Evolutionary conservation across 192 early-diverging fungal species (phyloP).

Genomic region (Coemansia sp.): DNA sequence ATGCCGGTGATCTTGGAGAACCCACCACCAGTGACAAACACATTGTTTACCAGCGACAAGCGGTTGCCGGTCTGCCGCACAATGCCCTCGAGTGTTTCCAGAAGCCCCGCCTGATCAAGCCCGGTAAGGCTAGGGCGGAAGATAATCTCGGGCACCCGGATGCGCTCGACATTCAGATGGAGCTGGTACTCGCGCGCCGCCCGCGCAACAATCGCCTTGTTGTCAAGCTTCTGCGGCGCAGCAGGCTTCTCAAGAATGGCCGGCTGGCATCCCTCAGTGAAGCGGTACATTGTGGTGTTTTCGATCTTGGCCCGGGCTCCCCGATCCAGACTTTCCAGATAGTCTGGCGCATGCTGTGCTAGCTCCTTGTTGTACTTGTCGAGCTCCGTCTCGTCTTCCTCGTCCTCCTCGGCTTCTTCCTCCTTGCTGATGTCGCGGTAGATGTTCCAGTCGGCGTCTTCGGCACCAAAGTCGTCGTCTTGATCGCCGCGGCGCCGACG

Average conservation of each 20-base stretch:
- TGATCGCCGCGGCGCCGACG: constrained; percentile 47
- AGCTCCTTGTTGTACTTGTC: constrained; percentile 69
- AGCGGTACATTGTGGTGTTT: constrained; percentile 70
- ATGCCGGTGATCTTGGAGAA: constrained; percentile 60
- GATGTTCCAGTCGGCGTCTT: constrained; percentile 89
- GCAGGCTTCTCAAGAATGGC: constrained; percentile 58
- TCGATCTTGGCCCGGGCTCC: constrained; percentile 60
- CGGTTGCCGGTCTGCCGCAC: constrained; percentile 37
- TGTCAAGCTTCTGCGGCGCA: constrained; percentile 39
- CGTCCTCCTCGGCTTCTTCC: constrained; percentile 76
- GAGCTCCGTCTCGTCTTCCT: constrained; percentile 66
- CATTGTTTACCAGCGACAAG: constrained; percentile 43
- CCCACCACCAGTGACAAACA: constrained; percentile 79
- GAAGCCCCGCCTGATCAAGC: constrained; percentile 81
- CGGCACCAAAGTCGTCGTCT: constrained; percentile 91
- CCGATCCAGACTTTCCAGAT: constrained; percentile 67
- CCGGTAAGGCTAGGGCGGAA: constrained; percentile 86
- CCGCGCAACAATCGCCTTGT: constrained; percentile 37
- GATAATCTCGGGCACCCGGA: constrained; percentile 82
- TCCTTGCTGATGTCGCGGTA: constrained; percentile 87
- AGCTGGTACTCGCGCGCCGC: constrained; percentile 69
- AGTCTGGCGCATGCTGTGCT: constrained; percentile 67
- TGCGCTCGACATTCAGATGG: constrained; percentile 87
- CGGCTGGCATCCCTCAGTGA: constrained; percentile 57
- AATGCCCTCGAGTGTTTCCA: constrained; percentile 70